A percentile compares a stretch with the other conserved stretches of the same genome.
These are phyloP conservation scores for Mucor circinelloides DNA, from an alignment of 371 early-diverging fungal species.

Conservation along the genomic window DNA sequence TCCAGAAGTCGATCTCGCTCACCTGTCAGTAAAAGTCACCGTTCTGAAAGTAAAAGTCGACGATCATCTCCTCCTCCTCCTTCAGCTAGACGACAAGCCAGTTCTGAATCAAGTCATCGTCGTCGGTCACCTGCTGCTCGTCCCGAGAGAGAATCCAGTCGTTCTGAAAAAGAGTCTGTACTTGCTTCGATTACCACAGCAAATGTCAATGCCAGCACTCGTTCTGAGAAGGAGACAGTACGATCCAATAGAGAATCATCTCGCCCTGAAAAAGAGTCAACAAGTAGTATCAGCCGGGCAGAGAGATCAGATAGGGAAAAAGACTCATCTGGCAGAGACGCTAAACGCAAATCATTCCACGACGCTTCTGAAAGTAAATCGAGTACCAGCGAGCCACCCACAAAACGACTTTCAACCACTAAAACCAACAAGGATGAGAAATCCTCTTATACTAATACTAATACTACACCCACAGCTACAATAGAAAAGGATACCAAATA, in stretches of 20 bases:
- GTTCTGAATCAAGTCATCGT: background rate
- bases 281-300: background rate
- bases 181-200: background rate
- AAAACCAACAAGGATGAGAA: background rate
- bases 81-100: slow-evolving; percentile 1
- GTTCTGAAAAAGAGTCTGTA: background rate
- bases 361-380: background rate
- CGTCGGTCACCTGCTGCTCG: background rate
- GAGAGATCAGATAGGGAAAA: background rate
- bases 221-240: background rate
- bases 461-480: background rate
- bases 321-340: background rate
- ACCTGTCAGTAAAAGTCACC: background rate
- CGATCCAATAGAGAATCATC: background rate
- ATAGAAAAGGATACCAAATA: slow-evolving; percentile 4
- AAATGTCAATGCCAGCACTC: background rate
- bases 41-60: background rate
- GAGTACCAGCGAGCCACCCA: background rate
- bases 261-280: background rate
- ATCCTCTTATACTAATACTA: background rate
- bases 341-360: background rate
- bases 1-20: slow-evolving; percentile 1
- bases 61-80: background rate
- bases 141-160: background rate
- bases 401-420: background rate